Conservation (phyloP, 2,329 filamentous ascomycete species). For the Neonectria neomacrospora region DNA sequence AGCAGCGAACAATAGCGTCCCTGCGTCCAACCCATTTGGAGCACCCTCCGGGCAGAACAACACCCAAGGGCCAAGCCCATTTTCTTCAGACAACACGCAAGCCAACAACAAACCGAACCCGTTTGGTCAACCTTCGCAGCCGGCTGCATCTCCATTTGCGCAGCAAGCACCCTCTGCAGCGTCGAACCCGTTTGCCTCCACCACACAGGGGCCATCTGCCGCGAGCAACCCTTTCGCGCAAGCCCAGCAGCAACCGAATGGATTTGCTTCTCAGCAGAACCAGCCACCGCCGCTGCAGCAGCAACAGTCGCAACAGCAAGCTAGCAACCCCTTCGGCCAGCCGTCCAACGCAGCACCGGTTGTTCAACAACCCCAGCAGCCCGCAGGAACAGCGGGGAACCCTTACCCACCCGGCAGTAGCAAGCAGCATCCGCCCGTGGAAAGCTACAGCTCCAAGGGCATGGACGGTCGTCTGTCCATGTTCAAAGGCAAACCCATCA, state of each 20-base stretch:
- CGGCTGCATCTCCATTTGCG: constrained; percentile 36
- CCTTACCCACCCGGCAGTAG: constrained; percentile 59
- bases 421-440: constrained; percentile 57
- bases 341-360: constrained; percentile 31
- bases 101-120: constrained; percentile 35
- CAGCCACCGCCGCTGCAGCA: constrained; percentile 32
- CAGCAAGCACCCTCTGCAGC: constrained; percentile 33
- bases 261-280: constrained; percentile 38
- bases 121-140: constrained; percentile 44
- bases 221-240: constrained; percentile 46
- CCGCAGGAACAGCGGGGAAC: constrained; percentile 35
- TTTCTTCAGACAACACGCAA: constrained; percentile 33
- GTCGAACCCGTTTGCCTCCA: constrained; percentile 45
- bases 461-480: constrained; percentile 59
- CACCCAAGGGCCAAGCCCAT: constrained; percentile 35
- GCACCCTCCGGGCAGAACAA: constrained; percentile 30
- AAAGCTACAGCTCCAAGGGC: constrained; percentile 56
- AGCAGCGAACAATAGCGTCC: constrained; percentile 31
- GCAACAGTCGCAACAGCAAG: constrained; percentile 23
- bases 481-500: constrained; percentile 73
- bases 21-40: constrained; percentile 46
- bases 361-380: constrained; percentile 24
- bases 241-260: constrained; percentile 38
- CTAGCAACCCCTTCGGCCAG: constrained; percentile 43
- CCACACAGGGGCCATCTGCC: constrained; percentile 28